Percentiles rank a stretch among this genome's conserved stretches.
These are phyloP conservation scores for Agaricus subrufescens DNA, from an alignment of 768 basidiomycete genomes.

Conservation along the genomic window DNA sequence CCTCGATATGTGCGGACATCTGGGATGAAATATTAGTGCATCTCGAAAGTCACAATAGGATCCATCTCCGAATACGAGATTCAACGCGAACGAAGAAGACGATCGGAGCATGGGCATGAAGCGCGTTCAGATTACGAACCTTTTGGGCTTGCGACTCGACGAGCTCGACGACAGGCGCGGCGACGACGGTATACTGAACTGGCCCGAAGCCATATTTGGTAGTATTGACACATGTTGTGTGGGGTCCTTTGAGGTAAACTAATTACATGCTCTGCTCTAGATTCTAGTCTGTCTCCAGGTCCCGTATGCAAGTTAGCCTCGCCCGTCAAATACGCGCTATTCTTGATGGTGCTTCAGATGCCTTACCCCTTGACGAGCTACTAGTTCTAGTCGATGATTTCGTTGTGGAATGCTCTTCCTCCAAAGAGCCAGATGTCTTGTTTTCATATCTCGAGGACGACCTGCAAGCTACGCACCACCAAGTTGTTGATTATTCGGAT, in stretches of 20 bases:
- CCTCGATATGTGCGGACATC: conserved; percentile 86
- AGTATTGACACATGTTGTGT: conserved; percentile 25
- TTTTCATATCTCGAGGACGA: conserved; percentile 59
- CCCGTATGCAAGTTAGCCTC: conserved; percentile 30
- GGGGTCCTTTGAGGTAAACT: conserved; percentile 14
- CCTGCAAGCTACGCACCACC: conserved; percentile 57
- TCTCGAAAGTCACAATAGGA: conserved; percentile 22
- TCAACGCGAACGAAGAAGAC: background rate
- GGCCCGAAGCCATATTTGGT: conserved; percentile 21
- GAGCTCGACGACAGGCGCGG: conserved; percentile 37
- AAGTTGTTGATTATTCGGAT: conserved; percentile 59
- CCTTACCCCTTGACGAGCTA: conserved; percentile 43
- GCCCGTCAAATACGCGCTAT: conserved; percentile 52
- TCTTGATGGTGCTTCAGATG: conserved; percentile 51
- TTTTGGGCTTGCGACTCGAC: conserved; percentile 12
- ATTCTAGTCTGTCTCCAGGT: conserved; percentile 13
- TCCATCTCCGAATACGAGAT: conserved; percentile 25
- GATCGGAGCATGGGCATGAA: conserved; percentile 6
- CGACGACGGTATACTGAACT: conserved; percentile 7
- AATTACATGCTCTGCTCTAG: conserved; percentile 6
- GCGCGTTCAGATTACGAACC: conserved; percentile 8
- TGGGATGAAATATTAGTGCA: conserved; percentile 27
- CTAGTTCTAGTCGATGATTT: conserved; percentile 51
- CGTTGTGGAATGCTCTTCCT: conserved; percentile 43
- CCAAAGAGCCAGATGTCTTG: conserved; percentile 38